Conservation (phyloP, 441 rosid species). For the Populus tomentosa region DNA sequence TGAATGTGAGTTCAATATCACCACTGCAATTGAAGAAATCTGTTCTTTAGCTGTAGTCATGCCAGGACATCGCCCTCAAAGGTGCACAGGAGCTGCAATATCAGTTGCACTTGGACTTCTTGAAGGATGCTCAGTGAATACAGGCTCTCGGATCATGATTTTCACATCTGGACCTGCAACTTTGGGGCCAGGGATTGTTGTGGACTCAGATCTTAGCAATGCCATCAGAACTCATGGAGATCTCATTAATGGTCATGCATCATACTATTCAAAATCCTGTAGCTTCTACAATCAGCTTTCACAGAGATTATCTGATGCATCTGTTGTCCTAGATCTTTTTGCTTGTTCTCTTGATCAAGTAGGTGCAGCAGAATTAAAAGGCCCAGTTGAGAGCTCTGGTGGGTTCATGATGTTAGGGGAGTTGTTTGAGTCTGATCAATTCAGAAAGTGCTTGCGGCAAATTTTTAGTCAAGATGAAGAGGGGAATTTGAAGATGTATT, state of each 20-base stretch:
- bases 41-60: constrained; percentile 24
- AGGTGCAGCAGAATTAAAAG: constrained; percentile 74
- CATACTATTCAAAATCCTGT: constrained; percentile 47
- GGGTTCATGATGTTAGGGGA: constrained; percentile 90
- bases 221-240: constrained; percentile 82
- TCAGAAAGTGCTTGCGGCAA: constrained; percentile 69
- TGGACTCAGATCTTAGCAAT: constrained; percentile 48
- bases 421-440: constrained; percentile 68
- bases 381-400: constrained; percentile 72
- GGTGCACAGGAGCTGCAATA: constrained; percentile 82
- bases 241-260: constrained; percentile 55
- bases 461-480: constrained; percentile 61
- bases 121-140: constrained; percentile 60
- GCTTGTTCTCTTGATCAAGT: constrained; percentile 96
- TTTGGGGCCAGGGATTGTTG: constrained; percentile 77
- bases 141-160: constrained; percentile 78
- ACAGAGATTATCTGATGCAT: constrained; percentile 55
- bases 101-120: constrained; percentile 71
- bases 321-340: constrained; percentile 72
- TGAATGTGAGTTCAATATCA: constrained; percentile 77
- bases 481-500: constrained; percentile 70
- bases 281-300: constrained; percentile 58
- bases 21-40: constrained; percentile 77
- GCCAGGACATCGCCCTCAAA: constrained; percentile 70
- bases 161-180: constrained; percentile 95